Evolutionary conservation across 2,329 filamentous ascomycete genomes (phyloP).

Genomic region (Aspergillus brunneoviolaceus): DNA sequence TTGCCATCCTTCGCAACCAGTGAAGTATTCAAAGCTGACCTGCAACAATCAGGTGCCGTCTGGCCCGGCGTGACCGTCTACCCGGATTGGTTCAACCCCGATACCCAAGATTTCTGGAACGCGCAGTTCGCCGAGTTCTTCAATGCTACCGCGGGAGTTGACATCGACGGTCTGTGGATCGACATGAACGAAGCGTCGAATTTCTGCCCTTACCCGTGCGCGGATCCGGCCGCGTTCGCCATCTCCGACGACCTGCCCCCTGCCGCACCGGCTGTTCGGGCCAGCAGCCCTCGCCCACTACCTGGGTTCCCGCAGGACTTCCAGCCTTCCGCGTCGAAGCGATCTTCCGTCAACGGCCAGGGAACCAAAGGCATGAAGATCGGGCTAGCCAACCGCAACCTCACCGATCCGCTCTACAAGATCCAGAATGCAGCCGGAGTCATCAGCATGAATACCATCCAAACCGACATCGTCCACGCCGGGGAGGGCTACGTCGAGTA

Average conservation of each 20-base stretch:
- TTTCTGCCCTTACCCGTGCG: slow-evolving; percentile 58
- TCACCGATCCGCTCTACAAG: slow-evolving; percentile 63
- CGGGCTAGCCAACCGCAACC: slow-evolving; percentile 62
- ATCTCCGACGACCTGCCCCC: slow-evolving; percentile 52
- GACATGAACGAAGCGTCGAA: slow-evolving; percentile 64
- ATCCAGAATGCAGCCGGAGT: slow-evolving; percentile 62
- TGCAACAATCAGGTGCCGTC: slow-evolving; percentile 57
- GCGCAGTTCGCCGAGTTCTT: slow-evolving; percentile 67
- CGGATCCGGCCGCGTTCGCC: slow-evolving; percentile 54
- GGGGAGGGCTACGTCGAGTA: slow-evolving; percentile 67
- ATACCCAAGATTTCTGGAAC: slow-evolving; percentile 68
- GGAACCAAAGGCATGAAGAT: slow-evolving; percentile 43
- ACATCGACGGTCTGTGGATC: slow-evolving; percentile 78
- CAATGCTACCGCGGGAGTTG: slow-evolving; percentile 60
- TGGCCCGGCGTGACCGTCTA: slow-evolving; percentile 74
- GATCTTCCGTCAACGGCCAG: slow-evolving; percentile 6
- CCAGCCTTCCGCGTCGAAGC: slow-evolving; percentile 52
- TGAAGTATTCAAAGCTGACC: background rate
- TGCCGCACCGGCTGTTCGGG: slow-evolving; percentile 60
- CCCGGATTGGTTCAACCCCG: slow-evolving; percentile 73
- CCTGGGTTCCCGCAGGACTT: slow-evolving; percentile 69
- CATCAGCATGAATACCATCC: slow-evolving; percentile 58
- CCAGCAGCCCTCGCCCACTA: slow-evolving; percentile 59
- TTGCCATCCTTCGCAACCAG: background rate
- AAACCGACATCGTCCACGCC: slow-evolving; percentile 64